These are phyloP conservation scores for Chalaropsis ovoidea DNA, from an alignment of 2,329 filamentous ascomycete species.

Conservation along the genomic window DNA sequence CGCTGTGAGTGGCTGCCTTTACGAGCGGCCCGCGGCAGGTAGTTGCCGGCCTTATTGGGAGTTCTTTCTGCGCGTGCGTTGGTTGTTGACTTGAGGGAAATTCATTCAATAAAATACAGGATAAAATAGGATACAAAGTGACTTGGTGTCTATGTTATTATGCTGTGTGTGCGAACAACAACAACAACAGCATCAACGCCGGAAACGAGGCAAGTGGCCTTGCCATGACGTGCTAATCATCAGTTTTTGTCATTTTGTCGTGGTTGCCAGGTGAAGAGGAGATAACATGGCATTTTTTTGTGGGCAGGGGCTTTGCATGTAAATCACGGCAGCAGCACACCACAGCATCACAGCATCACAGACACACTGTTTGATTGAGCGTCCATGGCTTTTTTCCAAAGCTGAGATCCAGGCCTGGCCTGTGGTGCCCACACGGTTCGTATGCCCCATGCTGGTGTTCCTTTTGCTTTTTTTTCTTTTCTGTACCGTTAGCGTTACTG, in stretches of 20 bases:
- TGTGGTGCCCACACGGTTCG: slow-evolving; percentile 6
- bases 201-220: background rate
- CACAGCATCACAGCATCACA: background rate
- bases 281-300: background rate
- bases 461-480: too few species aligned
- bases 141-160: too few species aligned
- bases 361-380: slow-evolving; percentile 3
- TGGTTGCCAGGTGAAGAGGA: background rate
- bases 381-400: background rate
- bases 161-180: too few species aligned
- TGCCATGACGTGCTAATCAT: slow-evolving; percentile 1
- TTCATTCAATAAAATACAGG: too few species aligned
- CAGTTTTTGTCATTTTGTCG: background rate
- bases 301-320: background rate
- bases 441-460: background rate
- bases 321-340: too few species aligned
- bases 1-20: slow-evolving; percentile 3
- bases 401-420: background rate
- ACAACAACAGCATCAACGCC: background rate
- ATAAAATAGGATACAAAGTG: too few species aligned
- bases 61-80: background rate
- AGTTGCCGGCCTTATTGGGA: background rate
- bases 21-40: background rate
- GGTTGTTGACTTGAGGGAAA: background rate
- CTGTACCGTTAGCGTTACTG: slow-evolving; percentile 9